These are phyloP conservation scores for Dothistroma pini DNA, from an alignment of 2,329 filamentous ascomycete genomes.

Conservation along the genomic window DNA sequence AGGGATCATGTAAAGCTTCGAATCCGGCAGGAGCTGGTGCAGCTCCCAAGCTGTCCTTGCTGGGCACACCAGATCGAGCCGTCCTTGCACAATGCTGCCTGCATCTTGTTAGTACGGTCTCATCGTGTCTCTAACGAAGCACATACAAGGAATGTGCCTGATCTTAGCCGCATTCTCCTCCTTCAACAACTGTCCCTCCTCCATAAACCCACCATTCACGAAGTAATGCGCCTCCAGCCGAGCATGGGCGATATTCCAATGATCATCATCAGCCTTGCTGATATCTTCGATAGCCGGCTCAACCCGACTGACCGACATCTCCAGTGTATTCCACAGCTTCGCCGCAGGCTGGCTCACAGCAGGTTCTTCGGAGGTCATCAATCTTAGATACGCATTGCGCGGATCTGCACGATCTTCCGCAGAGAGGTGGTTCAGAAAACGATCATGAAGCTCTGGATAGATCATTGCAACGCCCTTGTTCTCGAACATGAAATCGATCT, in stretches of 20 bases:
- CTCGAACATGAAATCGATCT: constrained; percentile 9
- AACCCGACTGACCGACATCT: constrained; percentile 7
- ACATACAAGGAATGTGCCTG: constrained; percentile 16
- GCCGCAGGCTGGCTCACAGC: constrained; percentile 1
- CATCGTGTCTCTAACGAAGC: not conserved
- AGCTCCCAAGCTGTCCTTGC: constrained; percentile 16
- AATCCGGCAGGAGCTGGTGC: constrained; percentile 14
- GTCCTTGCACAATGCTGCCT: constrained; percentile 17
- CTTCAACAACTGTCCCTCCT: constrained; percentile 13
- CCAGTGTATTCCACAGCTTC: constrained; percentile 15
- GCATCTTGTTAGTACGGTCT: not conserved
- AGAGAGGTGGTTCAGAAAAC: constrained; percentile 8
- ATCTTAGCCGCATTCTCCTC: constrained; percentile 15
- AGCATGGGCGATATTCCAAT: constrained; percentile 9
- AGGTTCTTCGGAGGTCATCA: constrained; percentile 7
- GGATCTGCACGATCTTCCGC: constrained; percentile 8
- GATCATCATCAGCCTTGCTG: constrained; percentile 14
- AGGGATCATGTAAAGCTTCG: constrained; percentile 15
- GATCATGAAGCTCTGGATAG: constrained; percentile 14
- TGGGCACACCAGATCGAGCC: constrained; percentile 16
- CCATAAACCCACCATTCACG: constrained; percentile 12
- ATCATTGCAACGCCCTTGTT: constrained; percentile 9
- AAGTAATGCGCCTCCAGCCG: constrained; percentile 17
- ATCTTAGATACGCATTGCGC: constrained; percentile 6
- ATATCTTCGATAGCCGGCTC: constrained; percentile 2